Conservation (phyloP, 345 rosid species). For the sweet orange (Citrus sinensis) region DVS_A1.0 CM039163.1:3906001-3906500, state of each 20-base stretch:
- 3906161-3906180: conserved; percentile 49
- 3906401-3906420: conserved; percentile 8
- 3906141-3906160: conserved; percentile 41
- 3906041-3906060: neutral
- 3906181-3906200: conserved; percentile 10
- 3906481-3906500: conserved; percentile 5
- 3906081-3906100: conserved; percentile 41
- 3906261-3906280: conserved; percentile 11
- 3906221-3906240: no score
- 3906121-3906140: conserved; percentile 40
- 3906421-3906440: conserved; percentile 38
- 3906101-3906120: conserved; percentile 35
- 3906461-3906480: conserved; percentile 46
- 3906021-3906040: neutral
- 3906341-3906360: conserved; percentile 1
- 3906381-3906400: neutral
- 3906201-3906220: conserved; percentile 26
- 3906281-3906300: conserved; percentile 25
- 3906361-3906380: neutral
- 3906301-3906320: conserved; percentile 44
- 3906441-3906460: conserved; percentile 42
- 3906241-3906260: conserved; percentile 10
- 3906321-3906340: conserved; percentile 42
- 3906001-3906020: neutral
- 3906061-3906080: conserved; percentile 1